Evolutionary conservation across 2,329 filamentous ascomycete genomes (phyloP).

Genomic region (Alternaria sp.): DNA sequence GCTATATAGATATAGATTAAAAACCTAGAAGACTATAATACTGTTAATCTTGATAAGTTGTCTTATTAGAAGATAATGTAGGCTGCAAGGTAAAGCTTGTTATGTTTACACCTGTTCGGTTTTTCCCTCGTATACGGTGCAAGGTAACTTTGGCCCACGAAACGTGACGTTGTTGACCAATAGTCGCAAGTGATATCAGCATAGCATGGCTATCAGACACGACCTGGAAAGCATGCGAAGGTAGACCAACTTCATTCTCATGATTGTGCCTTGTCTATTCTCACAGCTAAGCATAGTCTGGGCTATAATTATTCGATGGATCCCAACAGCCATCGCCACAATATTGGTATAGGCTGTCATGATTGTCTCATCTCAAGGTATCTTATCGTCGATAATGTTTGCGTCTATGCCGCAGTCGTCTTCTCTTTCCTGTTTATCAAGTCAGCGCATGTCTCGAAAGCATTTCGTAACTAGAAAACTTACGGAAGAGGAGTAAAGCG

Average conservation of each 20-base stretch:
- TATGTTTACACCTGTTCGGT: background rate
- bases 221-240: background rate
- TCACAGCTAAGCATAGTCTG: background rate
- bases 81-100: background rate
- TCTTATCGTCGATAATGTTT: background rate
- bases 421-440: constrained; percentile 57
- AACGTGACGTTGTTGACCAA: too few species aligned
- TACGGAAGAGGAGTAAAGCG: constrained; percentile 65
- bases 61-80: too few species aligned
- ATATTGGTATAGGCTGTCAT: background rate
- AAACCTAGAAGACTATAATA: too few species aligned
- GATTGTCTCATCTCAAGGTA: background rate
- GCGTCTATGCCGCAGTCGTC: constrained; percentile 56
- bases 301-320: background rate
- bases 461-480: background rate
- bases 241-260: background rate
- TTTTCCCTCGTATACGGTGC: too few species aligned
- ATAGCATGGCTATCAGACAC: background rate
- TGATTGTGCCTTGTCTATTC: background rate
- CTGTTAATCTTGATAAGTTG: too few species aligned
- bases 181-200: background rate
- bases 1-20: too few species aligned
- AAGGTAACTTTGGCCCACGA: background rate
- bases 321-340: background rate
- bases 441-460: background rate